Evolutionary conservation across 495 filamentous ascomycete genomes (phyloP).

Genomic region (Aspergillus saccharolyticus): DNA sequence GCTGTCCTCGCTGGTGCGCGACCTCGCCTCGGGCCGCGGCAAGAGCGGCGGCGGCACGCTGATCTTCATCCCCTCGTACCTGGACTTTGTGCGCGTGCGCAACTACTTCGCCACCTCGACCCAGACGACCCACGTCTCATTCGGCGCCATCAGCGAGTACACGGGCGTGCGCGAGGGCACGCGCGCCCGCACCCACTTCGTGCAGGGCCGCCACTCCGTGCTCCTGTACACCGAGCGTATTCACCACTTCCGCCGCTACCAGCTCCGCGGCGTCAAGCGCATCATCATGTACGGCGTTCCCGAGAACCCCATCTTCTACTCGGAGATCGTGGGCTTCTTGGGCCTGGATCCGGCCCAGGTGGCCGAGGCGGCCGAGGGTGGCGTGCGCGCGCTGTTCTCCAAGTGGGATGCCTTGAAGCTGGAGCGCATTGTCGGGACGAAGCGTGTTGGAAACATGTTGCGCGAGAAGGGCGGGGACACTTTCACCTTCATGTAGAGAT

Average conservation of each 20-base stretch:
- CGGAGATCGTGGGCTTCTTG: slow-evolving; percentile 77
- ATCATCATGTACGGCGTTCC: slow-evolving; percentile 84
- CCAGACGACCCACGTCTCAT: slow-evolving; percentile 63
- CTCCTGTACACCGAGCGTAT: slow-evolving; percentile 88
- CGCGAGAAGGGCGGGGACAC: slow-evolving; percentile 80
- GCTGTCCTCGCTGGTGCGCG: slow-evolving; percentile 65
- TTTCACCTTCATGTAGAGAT: slow-evolving; percentile 53
- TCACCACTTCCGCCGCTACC: slow-evolving; percentile 88
- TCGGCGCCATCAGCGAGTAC: slow-evolving; percentile 86
- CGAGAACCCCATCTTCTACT: slow-evolving; percentile 82
- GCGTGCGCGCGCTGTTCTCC: slow-evolving; percentile 71
- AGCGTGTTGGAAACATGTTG: slow-evolving; percentile 62
- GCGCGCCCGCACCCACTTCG: slow-evolving; percentile 81
- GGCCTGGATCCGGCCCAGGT: slow-evolving; percentile 37
- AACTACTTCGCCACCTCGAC: slow-evolving; percentile 82
- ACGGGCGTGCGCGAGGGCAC: slow-evolving; percentile 67
- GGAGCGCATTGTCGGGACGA: slow-evolving; percentile 80
- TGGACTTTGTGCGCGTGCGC: slow-evolving; percentile 87
- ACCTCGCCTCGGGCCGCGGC: slow-evolving; percentile 40
- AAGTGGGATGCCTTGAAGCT: slow-evolving; percentile 83
- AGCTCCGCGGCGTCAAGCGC: slow-evolving; percentile 69
- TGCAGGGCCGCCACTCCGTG: slow-evolving; percentile 72
- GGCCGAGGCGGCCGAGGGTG: slow-evolving; percentile 38
- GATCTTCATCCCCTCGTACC: slow-evolving; percentile 85
- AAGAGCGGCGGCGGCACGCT: slow-evolving; percentile 53